Evolutionary conservation across 768 basidiomycete genomes (phyloP), one percentile per base, ranked within the genome.

Genomic region (Leccinum disarticulatum): DNA sequence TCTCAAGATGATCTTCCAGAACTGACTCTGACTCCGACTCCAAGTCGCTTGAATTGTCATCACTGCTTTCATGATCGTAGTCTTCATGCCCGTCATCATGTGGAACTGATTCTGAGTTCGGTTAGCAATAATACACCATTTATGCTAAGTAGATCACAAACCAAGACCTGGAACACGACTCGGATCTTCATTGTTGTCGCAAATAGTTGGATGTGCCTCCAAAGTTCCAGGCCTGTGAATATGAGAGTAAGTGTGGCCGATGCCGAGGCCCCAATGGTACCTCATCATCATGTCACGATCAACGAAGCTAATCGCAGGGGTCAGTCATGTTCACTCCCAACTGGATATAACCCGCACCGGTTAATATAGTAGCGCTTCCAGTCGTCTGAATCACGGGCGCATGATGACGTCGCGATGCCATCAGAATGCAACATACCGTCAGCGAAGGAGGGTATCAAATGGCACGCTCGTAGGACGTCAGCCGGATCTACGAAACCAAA

Each of bases 351-450:
- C 9, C 10, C 14, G 17, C 28, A 50, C 49, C 25, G 25, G 53
- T 54, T 54, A 17, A 54, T 36, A 54, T 27, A 54, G 22, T 54
- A 54, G 13, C 31, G 15, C 35, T 50, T 54, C 53, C 53, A 54
- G 19, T 54, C 53, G 9, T 15, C 30, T 31, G 30, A 31, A 3
- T 31, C 30, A 31, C 30, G 30, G 9, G 30, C 30, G 30, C 30
- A 31, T 15, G 19, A 13, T n/a, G 36, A 54, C 22, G 17, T 22
- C 14, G 53, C 25, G 25, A 54, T 28, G 35, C 53, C 22, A 27
- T 54, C 53, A 14, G 53, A 2, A 27, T 54, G 53, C 22, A 54
- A 41, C 35, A 19, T 54, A 38, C 53, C 36, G 19, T 54, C 53
- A 15, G 36, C 25, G 19, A 54, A 54, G 14, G 35, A 14, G 13